Base-by-base conservation (phyloP, 2,329 filamentous ascomycete genomes). In the Venturia nashicola region DNA sequence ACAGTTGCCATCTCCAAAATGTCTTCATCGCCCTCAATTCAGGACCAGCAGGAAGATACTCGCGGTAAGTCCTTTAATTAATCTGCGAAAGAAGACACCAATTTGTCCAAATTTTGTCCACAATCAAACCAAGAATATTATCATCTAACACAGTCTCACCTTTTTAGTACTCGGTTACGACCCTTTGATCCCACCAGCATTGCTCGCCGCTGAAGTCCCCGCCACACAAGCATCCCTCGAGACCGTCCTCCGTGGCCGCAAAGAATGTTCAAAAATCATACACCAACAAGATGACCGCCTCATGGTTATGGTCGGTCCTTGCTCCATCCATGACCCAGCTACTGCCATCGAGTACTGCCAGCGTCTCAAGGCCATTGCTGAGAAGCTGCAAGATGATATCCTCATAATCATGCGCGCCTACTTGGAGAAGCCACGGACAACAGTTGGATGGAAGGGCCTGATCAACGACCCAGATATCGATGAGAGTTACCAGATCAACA, bases 391-490 rank as follows among this genome's bases (percentile, higher is more conserved):
- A 66, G 81, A 86, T 70, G 92, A 97, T 74, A 83, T 99, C 59
- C 87, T 87, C 75, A 89, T 99, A 75, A 87, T 99, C 72, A 99
- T 99, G 94, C 90, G 94, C 71, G 91, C 92, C 73, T 99, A 99
- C 83, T 88, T 99, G 61, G 94, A 99, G 82, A 99, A 99, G 83
- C 94, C 94, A 51, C 88, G 94, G 66, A 99, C 94, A 61, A 99
- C 94, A 0, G 92, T 99, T 61, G 94, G 94, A 74, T 99, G 94
- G 94, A 99, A 99, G 80, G 94, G 94, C 62, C 82, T 99, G 76
- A 97, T 99, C 83, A 99, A 99, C 78, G 94, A 99, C 76, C 94
- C 94, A 2, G 92, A 97, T 72, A 96, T 99, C 75, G 91, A 99
- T 76, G 88, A 94, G 75, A 94, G 88, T 73, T 99, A 89, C 87